Evolutionary conservation across 2,329 filamentous ascomycete genomes (phyloP).

Genomic region (Xylariomycetidae sp.): DNA sequence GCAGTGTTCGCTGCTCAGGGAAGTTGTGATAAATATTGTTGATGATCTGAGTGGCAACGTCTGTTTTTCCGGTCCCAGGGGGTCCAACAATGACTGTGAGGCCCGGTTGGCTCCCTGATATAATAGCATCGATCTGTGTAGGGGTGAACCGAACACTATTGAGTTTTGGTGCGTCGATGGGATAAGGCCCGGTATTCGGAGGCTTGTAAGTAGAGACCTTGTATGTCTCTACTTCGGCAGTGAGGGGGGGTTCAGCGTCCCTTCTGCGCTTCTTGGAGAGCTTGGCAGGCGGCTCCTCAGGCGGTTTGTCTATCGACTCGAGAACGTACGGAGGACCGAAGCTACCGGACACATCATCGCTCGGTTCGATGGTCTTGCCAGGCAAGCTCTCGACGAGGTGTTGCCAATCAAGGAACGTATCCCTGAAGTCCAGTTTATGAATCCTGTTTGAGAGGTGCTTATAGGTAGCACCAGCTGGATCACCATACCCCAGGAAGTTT

Average conservation of each 20-base stretch:
- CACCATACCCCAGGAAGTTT: conserved; percentile 95
- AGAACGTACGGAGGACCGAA: conserved; percentile 88
- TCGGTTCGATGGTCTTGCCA: conserved; percentile 79
- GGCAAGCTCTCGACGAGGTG: conserved; percentile 87
- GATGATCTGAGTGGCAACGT: conserved; percentile 97
- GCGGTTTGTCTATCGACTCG: conserved; percentile 55
- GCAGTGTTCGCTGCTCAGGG: conserved; percentile 81
- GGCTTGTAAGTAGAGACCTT: conserved; percentile 88
- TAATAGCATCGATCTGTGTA: conserved; percentile 85
- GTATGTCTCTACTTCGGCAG: conserved; percentile 61
- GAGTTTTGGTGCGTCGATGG: conserved; percentile 72
- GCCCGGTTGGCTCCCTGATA: conserved; percentile 89
- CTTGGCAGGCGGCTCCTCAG: conserved; percentile 47
- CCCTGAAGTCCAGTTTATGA: conserved; percentile 79
- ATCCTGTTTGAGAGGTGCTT: conserved; percentile 75
- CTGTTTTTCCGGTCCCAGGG: conserved; percentile 97
- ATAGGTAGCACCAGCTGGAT: conserved; percentile 83
- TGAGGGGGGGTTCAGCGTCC: conserved; percentile 64
- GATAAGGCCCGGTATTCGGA: conserved; percentile 85
- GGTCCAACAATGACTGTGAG: conserved; percentile 92
- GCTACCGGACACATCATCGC: conserved; percentile 63
- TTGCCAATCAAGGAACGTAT: conserved; percentile 94
- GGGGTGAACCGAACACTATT: conserved; percentile 88
- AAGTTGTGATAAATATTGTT: conserved; percentile 99
- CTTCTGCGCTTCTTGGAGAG: conserved; percentile 83